Evolutionary conservation across 768 basidiomycete genomes (phyloP), one percentile per base, ranked within the genome.

Genomic region (Cubamyces lactineus): DNA sequence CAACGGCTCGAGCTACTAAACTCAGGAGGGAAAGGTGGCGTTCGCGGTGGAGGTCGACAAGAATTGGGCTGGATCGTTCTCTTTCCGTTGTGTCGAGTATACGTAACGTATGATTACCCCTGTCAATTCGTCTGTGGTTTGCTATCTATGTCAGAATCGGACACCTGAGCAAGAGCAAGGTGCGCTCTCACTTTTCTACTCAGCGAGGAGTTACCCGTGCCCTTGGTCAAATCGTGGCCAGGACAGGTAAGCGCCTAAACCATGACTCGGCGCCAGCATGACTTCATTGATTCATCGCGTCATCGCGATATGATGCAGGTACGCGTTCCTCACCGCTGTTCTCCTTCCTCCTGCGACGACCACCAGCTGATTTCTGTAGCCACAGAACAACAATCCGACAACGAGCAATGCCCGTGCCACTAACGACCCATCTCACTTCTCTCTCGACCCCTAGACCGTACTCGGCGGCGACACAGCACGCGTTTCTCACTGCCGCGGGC

Each of bases 401-500:
- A 49, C 46, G 28, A 15, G 26, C 48, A 49, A 59, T 64, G 62
- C 39, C 57, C n/a, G 53, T 48, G 12, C 53, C 57, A 11, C 66
- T 71, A 40, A 70, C 70, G 2, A 55, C 67, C 19, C 78, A 81
- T 61, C 76, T 84, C n/a, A 48, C 70, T 21, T 73, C 75, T 19
- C 68, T 79, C 5, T 48, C 69, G 5, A 80, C 76, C 9, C 62
- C 69, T 8, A 71, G 73, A 0, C 67, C 78, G 0, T 87, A 86
- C 70, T 21, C 67, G 15, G 74, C 74, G 0, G 87, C 88, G 0
- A 84, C 80, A 0, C 65, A 76, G 34, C 86, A 88, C 56, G 70
- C 80, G 0, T 92, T 91, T 73, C 81, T 92, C n/a, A 66, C 69
- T 2, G 73, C 80, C 17, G 87, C 88, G 0, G 85, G 86, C 3